Evolutionary conservation across 352 stramenopile genomes (phyloP).

Genomic region (Globisporangium apiculatum): DNA sequence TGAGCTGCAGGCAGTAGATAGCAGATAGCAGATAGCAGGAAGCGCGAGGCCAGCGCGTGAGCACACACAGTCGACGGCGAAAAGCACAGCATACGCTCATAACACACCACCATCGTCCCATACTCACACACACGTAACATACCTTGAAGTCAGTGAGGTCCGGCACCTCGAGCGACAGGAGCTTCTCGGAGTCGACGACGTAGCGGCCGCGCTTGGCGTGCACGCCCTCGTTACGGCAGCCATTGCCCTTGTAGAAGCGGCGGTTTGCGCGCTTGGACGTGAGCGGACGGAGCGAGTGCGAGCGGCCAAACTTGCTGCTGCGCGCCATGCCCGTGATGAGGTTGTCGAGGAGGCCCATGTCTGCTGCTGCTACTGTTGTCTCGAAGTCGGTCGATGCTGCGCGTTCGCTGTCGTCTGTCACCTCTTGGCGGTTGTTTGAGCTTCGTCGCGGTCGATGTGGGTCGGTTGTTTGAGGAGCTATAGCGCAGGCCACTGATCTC

Average conservation of each 20-base stretch:
- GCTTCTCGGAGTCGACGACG: constrained; percentile 87
- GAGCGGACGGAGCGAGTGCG: constrained; percentile 81
- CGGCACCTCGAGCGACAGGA: constrained; percentile 90
- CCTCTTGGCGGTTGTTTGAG: no score
- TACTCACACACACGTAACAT: constrained; percentile 5
- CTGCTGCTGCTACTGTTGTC: not conserved
- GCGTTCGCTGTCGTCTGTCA: no score
- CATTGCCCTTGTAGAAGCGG: constrained; percentile 95
- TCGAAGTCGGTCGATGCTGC: no score
- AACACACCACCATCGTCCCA: no score
- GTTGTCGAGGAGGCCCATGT: constrained; percentile 74
- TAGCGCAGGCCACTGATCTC: no score
- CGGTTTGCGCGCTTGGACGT: constrained; percentile 92
- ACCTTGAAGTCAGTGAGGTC: constrained; percentile 92
- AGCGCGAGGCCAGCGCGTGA: not conserved
- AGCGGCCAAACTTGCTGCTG: constrained; percentile 81
- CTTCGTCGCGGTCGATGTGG: no score
- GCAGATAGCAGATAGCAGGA: not conserved
- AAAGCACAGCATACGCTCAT: not conserved
- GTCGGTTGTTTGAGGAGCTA: no score
- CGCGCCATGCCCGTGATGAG: constrained; percentile 63
- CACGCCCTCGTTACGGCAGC: constrained; percentile 88
- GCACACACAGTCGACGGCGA: not conserved
- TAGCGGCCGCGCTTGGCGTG: constrained; percentile 91
- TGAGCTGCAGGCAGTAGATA: constrained; percentile 34